These are phyloP conservation scores for Quillaja saponaria DNA, from an alignment of 306 rosid species.

Conservation along the genomic window DNA sequence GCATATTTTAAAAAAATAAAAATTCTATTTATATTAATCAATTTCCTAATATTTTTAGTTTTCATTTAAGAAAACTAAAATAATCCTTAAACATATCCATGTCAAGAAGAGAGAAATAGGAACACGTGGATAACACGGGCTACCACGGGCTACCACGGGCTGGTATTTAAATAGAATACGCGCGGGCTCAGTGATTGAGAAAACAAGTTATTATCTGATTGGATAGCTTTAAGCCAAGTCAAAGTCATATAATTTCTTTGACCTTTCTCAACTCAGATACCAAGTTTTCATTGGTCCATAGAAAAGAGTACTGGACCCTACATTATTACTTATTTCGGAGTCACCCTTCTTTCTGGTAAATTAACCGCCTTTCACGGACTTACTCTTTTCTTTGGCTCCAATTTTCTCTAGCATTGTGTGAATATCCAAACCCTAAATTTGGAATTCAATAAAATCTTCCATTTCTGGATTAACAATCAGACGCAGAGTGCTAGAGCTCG, in stretches of 20 bases:
- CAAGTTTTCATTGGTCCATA: not conserved
- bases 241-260: not conserved
- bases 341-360: constrained; percentile 8
- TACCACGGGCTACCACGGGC: not conserved
- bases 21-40: too few relatives aligned
- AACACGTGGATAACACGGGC: constrained; percentile 27
- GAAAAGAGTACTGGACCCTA: not conserved
- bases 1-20: too few relatives aligned
- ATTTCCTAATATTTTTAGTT: too few relatives aligned
- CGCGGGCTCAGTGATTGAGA: not conserved
- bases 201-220: not conserved
- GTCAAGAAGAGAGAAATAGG: too few relatives aligned
- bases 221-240: not conserved
- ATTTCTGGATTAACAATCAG: constrained; percentile 4
- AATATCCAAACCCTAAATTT: constrained; percentile 30
- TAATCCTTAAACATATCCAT: too few relatives aligned
- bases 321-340: not conserved
- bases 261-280: not conserved
- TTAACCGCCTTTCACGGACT: too few relatives aligned
- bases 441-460: not conserved
- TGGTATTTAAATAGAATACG: not conserved
- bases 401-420: not conserved
- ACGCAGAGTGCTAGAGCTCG: not conserved
- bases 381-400: constrained; percentile 14
- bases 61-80: too few relatives aligned